Evolutionary conservation across 2,329 filamentous ascomycete species (phyloP).

Genomic region (Colletotrichum sp.): DNA sequence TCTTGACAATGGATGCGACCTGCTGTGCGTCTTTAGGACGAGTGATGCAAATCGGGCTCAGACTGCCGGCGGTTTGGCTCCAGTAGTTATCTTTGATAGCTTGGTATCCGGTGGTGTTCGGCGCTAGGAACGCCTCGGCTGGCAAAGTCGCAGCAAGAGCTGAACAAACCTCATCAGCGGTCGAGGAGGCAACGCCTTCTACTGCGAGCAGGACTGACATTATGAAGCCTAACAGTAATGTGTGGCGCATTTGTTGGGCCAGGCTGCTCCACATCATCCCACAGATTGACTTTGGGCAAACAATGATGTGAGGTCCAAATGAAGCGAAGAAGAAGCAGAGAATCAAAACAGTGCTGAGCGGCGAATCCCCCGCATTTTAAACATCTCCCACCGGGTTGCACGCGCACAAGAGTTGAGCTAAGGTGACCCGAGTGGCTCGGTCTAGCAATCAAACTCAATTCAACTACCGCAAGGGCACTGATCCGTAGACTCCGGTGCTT

Average conservation of each 20-base stretch:
- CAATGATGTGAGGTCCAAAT: neutral
- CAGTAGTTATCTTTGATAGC: neutral
- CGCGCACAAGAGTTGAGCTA: neutral
- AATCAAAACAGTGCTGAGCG: neutral
- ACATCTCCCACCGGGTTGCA: neutral
- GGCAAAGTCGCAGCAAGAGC: neutral
- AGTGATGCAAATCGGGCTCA: neutral
- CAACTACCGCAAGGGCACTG: neutral
- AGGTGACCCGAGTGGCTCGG: neutral
- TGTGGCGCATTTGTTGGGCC: neutral
- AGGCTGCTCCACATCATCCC: neutral
- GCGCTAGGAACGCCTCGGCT: neutral
- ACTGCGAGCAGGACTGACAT: neutral
- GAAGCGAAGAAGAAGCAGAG: neutral
- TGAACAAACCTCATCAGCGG: neutral
- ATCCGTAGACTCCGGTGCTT: neutral
- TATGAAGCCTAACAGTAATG: neutral
- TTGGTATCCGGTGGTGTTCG: neutral
- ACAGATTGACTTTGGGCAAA: neutral
- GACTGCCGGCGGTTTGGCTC: neutral
- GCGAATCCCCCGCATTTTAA: neutral
- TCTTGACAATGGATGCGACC: neutral
- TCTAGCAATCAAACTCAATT: neutral
- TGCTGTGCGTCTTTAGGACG: neutral
- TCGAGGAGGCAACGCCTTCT: neutral